Evolutionary conservation across 768 basidiomycete genomes (phyloP).

Genomic region (Podaxis mareebaensis): DNA sequence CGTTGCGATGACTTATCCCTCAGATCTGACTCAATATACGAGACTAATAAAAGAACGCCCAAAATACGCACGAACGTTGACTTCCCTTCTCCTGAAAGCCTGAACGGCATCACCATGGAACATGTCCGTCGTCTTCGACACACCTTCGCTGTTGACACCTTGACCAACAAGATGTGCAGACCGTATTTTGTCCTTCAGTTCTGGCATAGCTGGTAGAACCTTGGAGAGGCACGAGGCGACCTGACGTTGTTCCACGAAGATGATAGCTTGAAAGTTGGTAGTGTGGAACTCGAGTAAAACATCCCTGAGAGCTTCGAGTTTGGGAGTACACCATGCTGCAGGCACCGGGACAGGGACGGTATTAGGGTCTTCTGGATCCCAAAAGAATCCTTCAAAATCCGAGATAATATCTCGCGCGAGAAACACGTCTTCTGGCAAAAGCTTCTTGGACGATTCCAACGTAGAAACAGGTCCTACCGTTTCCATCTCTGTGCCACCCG

Average conservation of each 20-base stretch:
- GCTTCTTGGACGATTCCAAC: slow-evolving; percentile 20
- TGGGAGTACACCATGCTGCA: slow-evolving; percentile 73
- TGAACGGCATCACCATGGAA: slow-evolving; percentile 61
- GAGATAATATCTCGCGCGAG: slow-evolving; percentile 39
- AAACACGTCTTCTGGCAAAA: slow-evolving; percentile 36
- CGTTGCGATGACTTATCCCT: slow-evolving; percentile 67
- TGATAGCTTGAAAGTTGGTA: slow-evolving; percentile 71
- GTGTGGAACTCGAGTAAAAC: slow-evolving; percentile 57
- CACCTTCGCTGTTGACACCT: slow-evolving; percentile 46
- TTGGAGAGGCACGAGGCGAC: slow-evolving; percentile 69
- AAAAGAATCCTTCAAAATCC: slow-evolving; percentile 51
- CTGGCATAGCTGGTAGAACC: slow-evolving; percentile 60
- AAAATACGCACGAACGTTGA: slow-evolving; percentile 63
- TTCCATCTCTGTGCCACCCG: slow-evolving; percentile 17
- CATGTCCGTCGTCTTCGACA: slow-evolving; percentile 39
- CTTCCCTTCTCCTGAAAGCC: slow-evolving; percentile 61
- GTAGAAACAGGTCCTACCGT: slow-evolving; percentile 20
- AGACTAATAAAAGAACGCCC: background rate
- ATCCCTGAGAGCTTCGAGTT: slow-evolving; percentile 63
- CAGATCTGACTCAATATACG: slow-evolving; percentile 7
- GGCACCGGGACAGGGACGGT: slow-evolving; percentile 42
- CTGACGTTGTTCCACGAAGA: slow-evolving; percentile 88
- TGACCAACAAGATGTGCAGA: slow-evolving; percentile 75
- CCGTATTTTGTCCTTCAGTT: slow-evolving; percentile 54
- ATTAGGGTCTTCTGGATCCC: slow-evolving; percentile 29